These are phyloP conservation scores for Colletotrichum orbiculare DNA, from an alignment of 2,329 filamentous ascomycete species.

Conservation along the genomic window DNA sequence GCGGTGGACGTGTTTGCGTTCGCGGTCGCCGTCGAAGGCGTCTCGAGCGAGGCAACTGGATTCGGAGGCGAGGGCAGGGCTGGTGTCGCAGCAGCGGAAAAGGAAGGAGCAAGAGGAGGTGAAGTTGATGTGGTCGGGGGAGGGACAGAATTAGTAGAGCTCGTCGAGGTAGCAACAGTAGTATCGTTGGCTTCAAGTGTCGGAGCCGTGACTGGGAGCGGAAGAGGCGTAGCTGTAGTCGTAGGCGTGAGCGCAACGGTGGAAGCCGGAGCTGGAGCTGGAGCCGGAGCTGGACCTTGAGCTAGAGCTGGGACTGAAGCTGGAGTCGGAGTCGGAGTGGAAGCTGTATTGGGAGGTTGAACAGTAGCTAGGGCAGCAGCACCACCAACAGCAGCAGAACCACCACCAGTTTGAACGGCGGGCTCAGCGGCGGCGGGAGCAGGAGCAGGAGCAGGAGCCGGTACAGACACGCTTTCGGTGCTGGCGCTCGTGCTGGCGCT, in stretches of 20 bases:
- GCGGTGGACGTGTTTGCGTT: slow-evolving; percentile 18
- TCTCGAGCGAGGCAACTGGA: slow-evolving; percentile 11
- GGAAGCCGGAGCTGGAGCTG: slow-evolving; percentile 2
- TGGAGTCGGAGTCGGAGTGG: slow-evolving; percentile 15
- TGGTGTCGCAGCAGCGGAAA: slow-evolving; percentile 22
- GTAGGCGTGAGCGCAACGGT: slow-evolving; percentile 13
- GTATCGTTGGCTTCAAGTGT: slow-evolving; percentile 30
- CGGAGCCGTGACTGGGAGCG: slow-evolving; percentile 2
- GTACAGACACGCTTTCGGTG: slow-evolving; percentile 33
- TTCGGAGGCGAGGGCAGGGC: slow-evolving; percentile 26
- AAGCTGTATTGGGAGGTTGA: background rate
- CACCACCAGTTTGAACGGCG: too few species aligned
- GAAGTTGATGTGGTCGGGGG: slow-evolving; percentile 28
- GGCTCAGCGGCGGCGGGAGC: background rate
- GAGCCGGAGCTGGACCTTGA: background rate
- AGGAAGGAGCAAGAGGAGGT: slow-evolving; percentile 19
- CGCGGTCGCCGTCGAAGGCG: slow-evolving; percentile 15
- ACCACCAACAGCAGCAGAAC: too few species aligned
- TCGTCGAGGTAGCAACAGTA: slow-evolving; percentile 28
- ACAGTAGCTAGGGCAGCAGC: too few species aligned
- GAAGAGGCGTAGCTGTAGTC: slow-evolving; percentile 10
- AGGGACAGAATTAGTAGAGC: slow-evolving; percentile 33
- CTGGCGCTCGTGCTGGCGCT: slow-evolving; percentile 28
- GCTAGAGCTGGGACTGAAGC: slow-evolving; percentile 1
- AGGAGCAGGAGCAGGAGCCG: slow-evolving; percentile 13